Evolutionary conservation across 108 stramenopile species (phyloP).

Genomic region (Stephanodiscus triporus): DNA sequence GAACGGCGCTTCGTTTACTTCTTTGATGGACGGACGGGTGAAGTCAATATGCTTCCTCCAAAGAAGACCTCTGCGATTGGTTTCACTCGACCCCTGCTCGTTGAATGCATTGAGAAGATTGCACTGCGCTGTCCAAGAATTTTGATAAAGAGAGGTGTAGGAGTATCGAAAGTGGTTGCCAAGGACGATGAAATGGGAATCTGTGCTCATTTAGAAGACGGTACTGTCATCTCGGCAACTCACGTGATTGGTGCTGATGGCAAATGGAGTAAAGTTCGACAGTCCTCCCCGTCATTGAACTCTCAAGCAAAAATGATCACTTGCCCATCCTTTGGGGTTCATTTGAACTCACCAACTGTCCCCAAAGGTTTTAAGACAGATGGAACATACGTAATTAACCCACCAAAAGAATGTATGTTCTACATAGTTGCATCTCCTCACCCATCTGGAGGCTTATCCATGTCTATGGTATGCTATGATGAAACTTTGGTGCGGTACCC

Average conservation of each 20-base stretch:
- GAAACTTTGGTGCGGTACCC: slow-evolving; percentile 28
- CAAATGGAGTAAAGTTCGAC: slow-evolving; percentile 25
- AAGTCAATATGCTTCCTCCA: slow-evolving; percentile 21
- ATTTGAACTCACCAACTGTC: slow-evolving; percentile 9
- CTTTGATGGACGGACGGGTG: slow-evolving; percentile 19
- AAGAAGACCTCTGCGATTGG: slow-evolving; percentile 20
- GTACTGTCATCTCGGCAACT: slow-evolving; percentile 10
- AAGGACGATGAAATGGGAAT: slow-evolving; percentile 8
- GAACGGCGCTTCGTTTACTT: slow-evolving; percentile 26
- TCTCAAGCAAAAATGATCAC: slow-evolving; percentile 6
- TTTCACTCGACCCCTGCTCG: slow-evolving; percentile 22
- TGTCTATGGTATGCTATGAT: slow-evolving; percentile 29
- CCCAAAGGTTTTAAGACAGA: slow-evolving; percentile 9
- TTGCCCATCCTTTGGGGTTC: slow-evolving; percentile 23
- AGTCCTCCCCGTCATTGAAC: slow-evolving; percentile 11
- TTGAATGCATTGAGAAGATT: slow-evolving; percentile 19
- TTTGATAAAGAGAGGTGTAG: slow-evolving; percentile 18
- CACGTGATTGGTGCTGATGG: slow-evolving; percentile 36
- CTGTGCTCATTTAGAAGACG: slow-evolving; percentile 19
- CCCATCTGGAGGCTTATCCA: slow-evolving; percentile 21
- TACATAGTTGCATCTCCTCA: slow-evolving; percentile 29
- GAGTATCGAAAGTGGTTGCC: slow-evolving; percentile 16
- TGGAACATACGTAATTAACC: slow-evolving; percentile 24
- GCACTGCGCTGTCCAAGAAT: slow-evolving; percentile 5
- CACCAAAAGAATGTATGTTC: slow-evolving; percentile 28